Evolutionary conservation across 2,329 filamentous ascomycete genomes (phyloP).

Genomic region (Stachybotrys chartarum): DNA sequence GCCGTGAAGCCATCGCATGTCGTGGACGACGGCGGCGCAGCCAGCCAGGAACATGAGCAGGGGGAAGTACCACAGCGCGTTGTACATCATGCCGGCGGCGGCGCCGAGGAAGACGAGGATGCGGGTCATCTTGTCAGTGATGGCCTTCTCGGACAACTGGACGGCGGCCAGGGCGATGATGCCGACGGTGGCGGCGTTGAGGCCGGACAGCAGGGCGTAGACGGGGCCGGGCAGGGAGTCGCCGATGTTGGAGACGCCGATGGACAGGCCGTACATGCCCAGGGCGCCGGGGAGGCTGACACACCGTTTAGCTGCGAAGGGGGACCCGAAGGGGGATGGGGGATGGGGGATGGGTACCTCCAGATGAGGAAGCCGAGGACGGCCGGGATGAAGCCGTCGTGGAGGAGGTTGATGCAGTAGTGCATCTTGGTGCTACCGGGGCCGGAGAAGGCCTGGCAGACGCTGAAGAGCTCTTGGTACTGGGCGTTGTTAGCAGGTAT

Average conservation of each 20-base stretch:
- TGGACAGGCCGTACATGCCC: constrained; percentile 60
- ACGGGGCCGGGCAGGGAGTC: constrained; percentile 52
- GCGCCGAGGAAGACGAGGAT: constrained; percentile 57
- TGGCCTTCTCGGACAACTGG: constrained; percentile 58
- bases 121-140: constrained; percentile 56
- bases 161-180: constrained; percentile 65
- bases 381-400: constrained; percentile 51
- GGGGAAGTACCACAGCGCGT: constrained; percentile 67
- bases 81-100: constrained; percentile 61
- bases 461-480: constrained; percentile 67
- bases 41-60: constrained; percentile 53
- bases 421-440: constrained; percentile 66
- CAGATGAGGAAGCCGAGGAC: constrained; percentile 56
- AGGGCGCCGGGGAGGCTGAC: constrained; percentile 56
- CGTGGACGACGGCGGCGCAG: constrained; percentile 44
- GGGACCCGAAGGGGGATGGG: neutral
- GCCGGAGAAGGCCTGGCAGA: constrained; percentile 61
- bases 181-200: constrained; percentile 67
- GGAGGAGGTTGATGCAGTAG: constrained; percentile 60
- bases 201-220: constrained; percentile 63
- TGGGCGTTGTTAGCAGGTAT: constrained; percentile 16
- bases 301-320: constrained; percentile 14
- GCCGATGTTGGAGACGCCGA: constrained; percentile 56
- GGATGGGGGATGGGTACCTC: constrained; percentile 34
- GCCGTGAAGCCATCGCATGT: constrained; percentile 43